Conservation (phyloP, 495 filamentous ascomycete genomes). For the Penicillium paradoxum region DNA sequence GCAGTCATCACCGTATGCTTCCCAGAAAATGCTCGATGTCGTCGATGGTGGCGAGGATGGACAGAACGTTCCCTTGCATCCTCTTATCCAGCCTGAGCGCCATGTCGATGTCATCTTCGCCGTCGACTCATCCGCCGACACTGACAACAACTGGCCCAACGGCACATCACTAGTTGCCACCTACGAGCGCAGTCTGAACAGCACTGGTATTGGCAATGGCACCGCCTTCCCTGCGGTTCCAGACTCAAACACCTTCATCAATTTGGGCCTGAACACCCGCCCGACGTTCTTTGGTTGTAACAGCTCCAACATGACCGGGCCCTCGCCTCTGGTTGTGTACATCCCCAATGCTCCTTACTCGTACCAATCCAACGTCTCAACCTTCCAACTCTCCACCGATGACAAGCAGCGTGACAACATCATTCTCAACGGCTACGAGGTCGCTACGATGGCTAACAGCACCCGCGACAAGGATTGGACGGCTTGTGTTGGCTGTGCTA, state of each 20-base stretch:
- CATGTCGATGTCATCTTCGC: conserved; percentile 89
- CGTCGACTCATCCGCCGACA: conserved; percentile 82
- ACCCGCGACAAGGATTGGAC: conserved; percentile 69
- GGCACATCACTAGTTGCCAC: conserved; percentile 78
- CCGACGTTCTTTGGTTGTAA: conserved; percentile 95
- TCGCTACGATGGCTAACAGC: conserved; percentile 75
- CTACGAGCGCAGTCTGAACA: conserved; percentile 65
- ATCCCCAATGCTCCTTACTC: conserved; percentile 84
- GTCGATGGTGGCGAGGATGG: conserved; percentile 84
- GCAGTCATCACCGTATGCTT: conserved; percentile 54
- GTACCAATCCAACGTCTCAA: conserved; percentile 65
- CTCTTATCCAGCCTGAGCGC: conserved; percentile 74
- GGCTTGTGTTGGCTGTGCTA: conserved; percentile 79
- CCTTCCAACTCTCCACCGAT: conserved; percentile 60
- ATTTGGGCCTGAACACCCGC: conserved; percentile 74
- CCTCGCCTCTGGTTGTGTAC: conserved; percentile 76
- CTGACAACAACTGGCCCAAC: conserved; percentile 72
- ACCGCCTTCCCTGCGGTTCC: conserved; percentile 81
- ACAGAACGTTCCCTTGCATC: conserved; percentile 85
- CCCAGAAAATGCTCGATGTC: conserved; percentile 57
- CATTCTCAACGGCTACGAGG: conserved; percentile 78
- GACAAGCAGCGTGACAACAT: conserved; percentile 63
- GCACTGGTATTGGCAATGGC: conserved; percentile 61
- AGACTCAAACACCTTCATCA: conserved; percentile 80
- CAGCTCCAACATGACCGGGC: conserved; percentile 49